Evolutionary conservation across 1,139 yeast genomes (phyloP).

Genomic region (Protomyces macrosporus): DNA sequence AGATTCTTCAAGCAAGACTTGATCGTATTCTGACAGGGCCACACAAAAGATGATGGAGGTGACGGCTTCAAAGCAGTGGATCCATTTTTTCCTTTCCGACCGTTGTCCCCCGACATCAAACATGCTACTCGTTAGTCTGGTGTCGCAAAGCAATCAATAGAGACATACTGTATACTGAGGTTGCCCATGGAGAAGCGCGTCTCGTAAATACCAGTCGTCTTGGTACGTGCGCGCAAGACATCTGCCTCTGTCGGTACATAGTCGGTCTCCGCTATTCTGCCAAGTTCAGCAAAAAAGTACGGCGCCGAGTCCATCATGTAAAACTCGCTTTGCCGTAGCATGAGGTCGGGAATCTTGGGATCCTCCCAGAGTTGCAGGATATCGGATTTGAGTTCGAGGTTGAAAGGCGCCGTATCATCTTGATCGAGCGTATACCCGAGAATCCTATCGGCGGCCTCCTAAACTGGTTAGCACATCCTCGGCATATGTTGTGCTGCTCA

Average conservation of each 20-base stretch:
- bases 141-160: not conserved
- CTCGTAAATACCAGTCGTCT: constrained; percentile 93
- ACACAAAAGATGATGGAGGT: constrained; percentile 86
- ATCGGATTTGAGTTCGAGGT: constrained; percentile 33
- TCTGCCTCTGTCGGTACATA: constrained; percentile 76
- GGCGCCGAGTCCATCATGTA: constrained; percentile 83
- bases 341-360: constrained; percentile 55
- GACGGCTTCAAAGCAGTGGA: constrained; percentile 88
- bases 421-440: constrained; percentile 29
- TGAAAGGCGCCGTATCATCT: constrained; percentile 28
- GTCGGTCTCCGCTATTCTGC: constrained; percentile 47
- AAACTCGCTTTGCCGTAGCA: constrained; percentile 64
- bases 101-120: constrained; percentile 98
- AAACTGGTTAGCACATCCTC: constrained; percentile 7
- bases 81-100: constrained; percentile 91
- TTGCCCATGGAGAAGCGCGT: constrained; percentile 68
- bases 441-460: constrained; percentile 24
- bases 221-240: constrained; percentile 81
- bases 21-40: constrained; percentile 90
- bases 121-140: constrained; percentile 39
- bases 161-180: constrained; percentile 38
- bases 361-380: constrained; percentile 49
- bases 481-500: constrained; percentile 11
- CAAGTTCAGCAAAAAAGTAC: constrained; percentile 42
- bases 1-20: constrained; percentile 82